These are phyloP conservation scores for Paramecium biaurelia DNA, from an alignment of 73 alveolate genomes.

Conservation along the genomic window DNA sequence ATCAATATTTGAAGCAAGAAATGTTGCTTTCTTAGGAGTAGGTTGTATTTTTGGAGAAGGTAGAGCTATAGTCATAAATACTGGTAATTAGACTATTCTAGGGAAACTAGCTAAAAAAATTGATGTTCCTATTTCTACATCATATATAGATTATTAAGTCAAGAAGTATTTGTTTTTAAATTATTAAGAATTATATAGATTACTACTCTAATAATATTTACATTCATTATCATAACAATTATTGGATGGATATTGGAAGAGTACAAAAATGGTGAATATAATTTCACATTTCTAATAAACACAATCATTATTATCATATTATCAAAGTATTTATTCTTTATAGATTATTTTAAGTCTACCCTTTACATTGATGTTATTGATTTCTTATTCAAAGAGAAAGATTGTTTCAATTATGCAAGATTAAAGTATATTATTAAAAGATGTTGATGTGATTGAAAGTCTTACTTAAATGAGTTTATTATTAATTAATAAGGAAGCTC, in stretches of 20 bases:
- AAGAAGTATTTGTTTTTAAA: neutral
- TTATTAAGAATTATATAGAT: neutral
- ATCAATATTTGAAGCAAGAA: constrained; percentile 74
- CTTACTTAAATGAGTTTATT: neutral
- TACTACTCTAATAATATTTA: neutral
- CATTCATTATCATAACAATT: neutral
- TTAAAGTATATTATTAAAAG: neutral
- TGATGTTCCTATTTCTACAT: neutral
- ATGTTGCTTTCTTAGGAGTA: constrained; percentile 77
- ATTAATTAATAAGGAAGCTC: neutral
- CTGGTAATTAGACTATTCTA: constrained; percentile 66
- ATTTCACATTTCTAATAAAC: neutral
- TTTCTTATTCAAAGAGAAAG: neutral
- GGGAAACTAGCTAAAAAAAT: constrained; percentile 63
- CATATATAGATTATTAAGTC: neutral
- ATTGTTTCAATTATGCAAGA: neutral
- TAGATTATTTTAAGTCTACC: neutral
- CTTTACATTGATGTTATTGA: neutral
- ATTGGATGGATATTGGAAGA: neutral
- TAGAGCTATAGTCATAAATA: constrained; percentile 57
- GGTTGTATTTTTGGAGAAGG: constrained; percentile 68
- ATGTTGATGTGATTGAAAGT: neutral
- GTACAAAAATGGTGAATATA: neutral
- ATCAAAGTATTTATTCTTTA: neutral
- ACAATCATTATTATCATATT: neutral